These are phyloP conservation scores for Botrytis galanthina DNA, from an alignment of 2,329 filamentous ascomycete genomes.

Conservation along the genomic window DNA sequence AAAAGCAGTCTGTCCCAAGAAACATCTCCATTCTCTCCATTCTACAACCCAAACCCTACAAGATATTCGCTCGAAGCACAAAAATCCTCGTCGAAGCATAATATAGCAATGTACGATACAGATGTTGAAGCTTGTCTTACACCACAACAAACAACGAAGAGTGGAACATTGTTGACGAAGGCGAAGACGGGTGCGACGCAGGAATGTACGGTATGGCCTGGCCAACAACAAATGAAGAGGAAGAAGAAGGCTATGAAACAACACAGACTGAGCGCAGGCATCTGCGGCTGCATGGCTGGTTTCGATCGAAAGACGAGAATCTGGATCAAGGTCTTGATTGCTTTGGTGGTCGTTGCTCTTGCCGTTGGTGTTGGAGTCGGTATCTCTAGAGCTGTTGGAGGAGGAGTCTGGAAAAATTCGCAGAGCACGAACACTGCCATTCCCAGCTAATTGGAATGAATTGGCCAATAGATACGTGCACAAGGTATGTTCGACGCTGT, in stretches of 20 bases:
- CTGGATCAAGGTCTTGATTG: conserved; percentile 53
- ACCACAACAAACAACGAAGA: conserved; percentile 19
- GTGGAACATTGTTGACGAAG: background rate
- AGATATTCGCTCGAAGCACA: conserved; percentile 26
- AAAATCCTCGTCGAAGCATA: conserved; percentile 29
- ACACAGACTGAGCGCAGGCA: conserved; percentile 52
- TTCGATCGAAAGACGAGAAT: conserved; percentile 55
- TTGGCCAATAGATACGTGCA: background rate
- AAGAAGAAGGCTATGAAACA: conserved; percentile 57
- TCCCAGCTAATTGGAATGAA: background rate
- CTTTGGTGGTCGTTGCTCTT: conserved; percentile 51
- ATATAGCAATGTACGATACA: conserved; percentile 27
- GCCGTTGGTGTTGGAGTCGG: conserved; percentile 58
- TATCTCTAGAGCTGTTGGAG: conserved; percentile 58
- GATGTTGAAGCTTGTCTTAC: conserved; percentile 29
- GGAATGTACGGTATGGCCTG: conserved; percentile 59
- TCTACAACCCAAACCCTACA: conserved; percentile 26
- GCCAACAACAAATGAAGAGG: conserved; percentile 57
- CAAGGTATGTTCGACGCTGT: conserved; percentile 7
- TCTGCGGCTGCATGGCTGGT: conserved; percentile 52
- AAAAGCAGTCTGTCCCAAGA: conserved; percentile 22
- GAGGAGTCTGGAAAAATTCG: conserved; percentile 54
- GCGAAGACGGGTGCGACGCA: conserved; percentile 9
- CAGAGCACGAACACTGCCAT: conserved; percentile 24
- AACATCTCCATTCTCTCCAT: conserved; percentile 27